These are phyloP conservation scores for Lasiosphaeriaceae sp. DNA, from an alignment of 495 filamentous ascomycete genomes.

Conservation along the genomic window DNA sequence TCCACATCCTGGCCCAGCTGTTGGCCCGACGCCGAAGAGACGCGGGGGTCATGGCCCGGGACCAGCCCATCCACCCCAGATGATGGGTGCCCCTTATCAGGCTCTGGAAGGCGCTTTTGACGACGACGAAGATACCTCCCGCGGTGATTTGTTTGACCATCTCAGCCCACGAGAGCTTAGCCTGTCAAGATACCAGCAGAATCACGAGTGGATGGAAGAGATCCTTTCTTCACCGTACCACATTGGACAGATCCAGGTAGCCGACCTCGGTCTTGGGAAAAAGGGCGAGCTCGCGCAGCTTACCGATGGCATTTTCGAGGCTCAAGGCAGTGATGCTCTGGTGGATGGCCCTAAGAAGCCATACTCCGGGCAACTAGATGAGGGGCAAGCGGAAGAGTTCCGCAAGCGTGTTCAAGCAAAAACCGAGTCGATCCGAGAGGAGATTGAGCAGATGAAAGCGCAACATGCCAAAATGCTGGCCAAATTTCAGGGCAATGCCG, in stretches of 20 bases:
- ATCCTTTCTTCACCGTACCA: conserved; percentile 84
- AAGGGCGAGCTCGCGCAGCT: conserved; percentile 79
- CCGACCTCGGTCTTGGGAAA: conserved; percentile 81
- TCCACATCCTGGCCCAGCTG: conserved; percentile 35
- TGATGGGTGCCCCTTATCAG: conserved; percentile 20
- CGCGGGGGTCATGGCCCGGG: conserved; percentile 20
- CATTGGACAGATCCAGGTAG: conserved; percentile 76
- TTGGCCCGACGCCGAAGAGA: conserved; percentile 47
- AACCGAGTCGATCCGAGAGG: conserved; percentile 61
- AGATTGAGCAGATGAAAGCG: conserved; percentile 77
- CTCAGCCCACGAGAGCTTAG: conserved; percentile 86
- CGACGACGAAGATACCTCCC: conserved; percentile 82
- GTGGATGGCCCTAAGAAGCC: conserved; percentile 42
- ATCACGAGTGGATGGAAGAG: conserved; percentile 99
- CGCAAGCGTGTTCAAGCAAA: conserved; percentile 65
- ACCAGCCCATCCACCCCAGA: conserved; percentile 25
- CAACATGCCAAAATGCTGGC: conserved; percentile 71
- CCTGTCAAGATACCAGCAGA: conserved; percentile 77
- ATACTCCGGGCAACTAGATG: conserved; percentile 58
- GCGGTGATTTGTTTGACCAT: conserved; percentile 83
- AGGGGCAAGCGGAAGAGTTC: conserved; percentile 70
- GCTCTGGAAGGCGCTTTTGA: conserved; percentile 58
- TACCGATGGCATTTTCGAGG: conserved; percentile 70
- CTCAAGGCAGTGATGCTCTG: conserved; percentile 57
- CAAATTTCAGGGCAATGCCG: conserved; percentile 63